Conservation (phyloP, 352 stramenopile genomes). For the Phytopythium ostracodes region DNA sequence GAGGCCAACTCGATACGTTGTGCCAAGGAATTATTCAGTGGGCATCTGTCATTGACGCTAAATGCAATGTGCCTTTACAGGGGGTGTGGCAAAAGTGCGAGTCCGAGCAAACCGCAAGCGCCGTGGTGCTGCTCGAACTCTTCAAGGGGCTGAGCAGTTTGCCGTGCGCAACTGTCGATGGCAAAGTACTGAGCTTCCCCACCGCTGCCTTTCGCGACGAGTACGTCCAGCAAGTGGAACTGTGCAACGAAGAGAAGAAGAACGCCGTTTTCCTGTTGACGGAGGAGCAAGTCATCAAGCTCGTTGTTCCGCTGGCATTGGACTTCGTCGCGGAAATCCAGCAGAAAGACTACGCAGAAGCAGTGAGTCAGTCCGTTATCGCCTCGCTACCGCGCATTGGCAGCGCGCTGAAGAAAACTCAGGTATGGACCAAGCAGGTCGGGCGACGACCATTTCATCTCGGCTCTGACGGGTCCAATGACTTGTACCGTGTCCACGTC, state of each 20-base stretch:
- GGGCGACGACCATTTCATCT: not conserved
- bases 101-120: constrained; percentile 36
- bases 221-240: constrained; percentile 44
- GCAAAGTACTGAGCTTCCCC: constrained; percentile 60
- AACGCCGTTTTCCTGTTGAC: constrained; percentile 63
- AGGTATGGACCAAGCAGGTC: constrained; percentile 20
- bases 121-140: constrained; percentile 49
- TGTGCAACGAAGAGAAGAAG: constrained; percentile 45
- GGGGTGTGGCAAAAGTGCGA: constrained; percentile 70
- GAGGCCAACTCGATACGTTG: not conserved
- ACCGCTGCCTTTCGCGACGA: constrained; percentile 60
- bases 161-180: constrained; percentile 59
- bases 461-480: not conserved
- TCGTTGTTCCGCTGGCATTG: constrained; percentile 64
- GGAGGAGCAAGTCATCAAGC: constrained; percentile 73
- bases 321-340: constrained; percentile 75
- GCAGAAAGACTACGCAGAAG: constrained; percentile 72
- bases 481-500: not conserved
- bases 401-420: constrained; percentile 68
- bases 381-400: constrained; percentile 53
- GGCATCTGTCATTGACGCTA: constrained; percentile 5
- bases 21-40: not conserved
- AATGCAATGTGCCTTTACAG: constrained; percentile 10
- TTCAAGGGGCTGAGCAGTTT: constrained; percentile 57
- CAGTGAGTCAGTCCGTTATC: constrained; percentile 54